Conservation (phyloP, 1,284 basidiomycete species). For the Kwoniella shivajii region DNA sequence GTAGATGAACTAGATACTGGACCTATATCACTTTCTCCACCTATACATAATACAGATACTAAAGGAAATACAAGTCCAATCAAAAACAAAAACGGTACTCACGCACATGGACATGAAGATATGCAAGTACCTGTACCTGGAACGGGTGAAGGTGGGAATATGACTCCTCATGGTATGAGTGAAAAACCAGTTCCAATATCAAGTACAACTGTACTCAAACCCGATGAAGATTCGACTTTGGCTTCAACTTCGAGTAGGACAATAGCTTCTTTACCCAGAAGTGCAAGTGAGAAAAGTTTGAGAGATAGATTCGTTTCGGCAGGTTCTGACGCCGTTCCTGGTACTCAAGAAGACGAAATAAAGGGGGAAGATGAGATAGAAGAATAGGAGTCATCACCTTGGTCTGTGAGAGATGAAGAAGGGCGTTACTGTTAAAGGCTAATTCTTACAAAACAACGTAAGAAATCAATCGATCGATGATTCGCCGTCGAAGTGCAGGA, state of each 20-base stretch:
- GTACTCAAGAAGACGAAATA: background rate
- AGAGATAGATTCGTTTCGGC: constrained; percentile 31
- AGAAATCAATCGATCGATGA: too few species aligned
- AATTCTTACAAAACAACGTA: too few species aligned
- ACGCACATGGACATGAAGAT: constrained; percentile 12
- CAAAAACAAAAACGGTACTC: constrained; percentile 5
- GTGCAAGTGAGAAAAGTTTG: constrained; percentile 17
- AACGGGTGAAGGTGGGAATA: constrained; percentile 46
- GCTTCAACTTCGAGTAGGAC: constrained; percentile 23
- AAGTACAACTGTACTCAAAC: constrained; percentile 43
- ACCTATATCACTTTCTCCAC: constrained; percentile 29
- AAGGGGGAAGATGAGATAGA: background rate
- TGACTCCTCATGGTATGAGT: constrained; percentile 52
- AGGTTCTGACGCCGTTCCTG: constrained; percentile 5
- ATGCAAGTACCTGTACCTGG: constrained; percentile 23
- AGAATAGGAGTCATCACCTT: too few species aligned
- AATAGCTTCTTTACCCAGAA: constrained; percentile 42
- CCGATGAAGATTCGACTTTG: background rate
- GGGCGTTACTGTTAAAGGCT: too few species aligned
- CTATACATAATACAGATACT: background rate
- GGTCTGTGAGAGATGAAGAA: too few species aligned
- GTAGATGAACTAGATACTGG: constrained; percentile 56
- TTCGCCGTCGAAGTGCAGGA: too few species aligned
- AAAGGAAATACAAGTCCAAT: background rate
- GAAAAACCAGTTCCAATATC: constrained; percentile 49